Conservation (phyloP, 306 rosid genomes). For the Prunus mume region DNA sequence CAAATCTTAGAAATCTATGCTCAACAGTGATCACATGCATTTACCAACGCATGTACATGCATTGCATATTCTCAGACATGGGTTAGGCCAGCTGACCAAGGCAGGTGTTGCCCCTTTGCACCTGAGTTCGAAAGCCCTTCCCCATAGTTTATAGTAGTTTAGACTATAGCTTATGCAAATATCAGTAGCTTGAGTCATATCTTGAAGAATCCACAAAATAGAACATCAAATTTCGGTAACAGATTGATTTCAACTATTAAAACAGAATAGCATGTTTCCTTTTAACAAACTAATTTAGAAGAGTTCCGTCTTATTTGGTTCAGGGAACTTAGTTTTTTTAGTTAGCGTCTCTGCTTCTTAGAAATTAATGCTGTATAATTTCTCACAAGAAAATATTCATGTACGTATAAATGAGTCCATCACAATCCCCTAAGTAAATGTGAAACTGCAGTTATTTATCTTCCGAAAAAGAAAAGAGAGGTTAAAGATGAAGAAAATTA, state of each 20-base stretch:
- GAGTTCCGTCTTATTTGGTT: not conserved
- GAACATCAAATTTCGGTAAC: not conserved
- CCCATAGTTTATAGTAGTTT: too few species aligned
- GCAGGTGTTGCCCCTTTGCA: too few species aligned
- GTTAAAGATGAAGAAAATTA: slow-evolving; percentile 34
- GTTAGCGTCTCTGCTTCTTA: not conserved
- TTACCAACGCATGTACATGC: too few species aligned
- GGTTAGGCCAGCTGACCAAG: too few species aligned
- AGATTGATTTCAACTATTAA: not conserved
- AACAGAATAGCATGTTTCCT: not conserved
- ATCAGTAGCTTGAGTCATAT: not conserved
- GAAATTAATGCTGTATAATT: not conserved
- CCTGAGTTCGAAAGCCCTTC: too few species aligned
- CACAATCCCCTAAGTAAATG: not conserved
- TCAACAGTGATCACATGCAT: not conserved
- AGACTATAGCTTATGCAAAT: not conserved
- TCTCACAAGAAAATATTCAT: too few species aligned
- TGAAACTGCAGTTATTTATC: not conserved
- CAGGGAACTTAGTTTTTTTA: not conserved
- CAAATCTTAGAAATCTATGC: not conserved
- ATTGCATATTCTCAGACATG: too few species aligned
- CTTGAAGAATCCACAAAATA: not conserved
- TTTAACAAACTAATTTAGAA: not conserved
- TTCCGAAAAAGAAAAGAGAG: not conserved
- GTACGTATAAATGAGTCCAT: not conserved